Evolutionary conservation across 768 basidiomycete species (phyloP), one percentile per base, ranked within the genome.

Genomic region (Leccinum variicolor): DNA sequence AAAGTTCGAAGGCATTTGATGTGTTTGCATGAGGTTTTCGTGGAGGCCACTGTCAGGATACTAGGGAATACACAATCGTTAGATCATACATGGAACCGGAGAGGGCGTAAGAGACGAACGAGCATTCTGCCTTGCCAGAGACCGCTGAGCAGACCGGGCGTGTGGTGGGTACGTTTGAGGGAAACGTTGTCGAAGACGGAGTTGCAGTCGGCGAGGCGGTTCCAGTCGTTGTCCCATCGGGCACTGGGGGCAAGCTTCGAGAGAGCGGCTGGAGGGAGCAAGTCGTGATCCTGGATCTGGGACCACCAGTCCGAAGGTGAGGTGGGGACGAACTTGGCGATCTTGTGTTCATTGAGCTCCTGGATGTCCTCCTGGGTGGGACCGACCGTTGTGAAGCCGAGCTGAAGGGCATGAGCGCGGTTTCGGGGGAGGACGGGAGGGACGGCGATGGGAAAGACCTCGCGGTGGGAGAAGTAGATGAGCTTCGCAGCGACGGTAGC

Each of bases 91-190:
- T 5, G 2, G 14, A 29, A 17, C 4, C 14, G 7, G 0, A 39
- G 11, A 59, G 14, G 23, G 10, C 13, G 13, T 10, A 3, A 25
- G 25, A 0, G n/a, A 79, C 84, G 57, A 53, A 88, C 86, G 54
- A 84, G 71, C 69, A 86, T 77, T 19, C 82, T 75, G 4, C 89
- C 88, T 57, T 84, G 79, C 84, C 83, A 89, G 6, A 80, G 72
- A 3, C 87, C 87, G 21, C 67, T 69, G 62, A 87, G 72, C 3
- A 75, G 65, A 6, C 87, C 87, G 0, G 77, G 77, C 3, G 75
- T 75, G 66, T 83, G 85, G 21, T 74, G 71, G 9, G 57, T 60
- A 15, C 71, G 72, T 53, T 73, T 67, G 29, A 72, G 63, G 0
- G 71, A 69, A 8, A 66, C 45, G 26, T 58, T 50, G 2, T 56